These are phyloP conservation scores for Flammula alnicola DNA, from an alignment of 1,284 basidiomycete species.

Conservation along the genomic window DNA sequence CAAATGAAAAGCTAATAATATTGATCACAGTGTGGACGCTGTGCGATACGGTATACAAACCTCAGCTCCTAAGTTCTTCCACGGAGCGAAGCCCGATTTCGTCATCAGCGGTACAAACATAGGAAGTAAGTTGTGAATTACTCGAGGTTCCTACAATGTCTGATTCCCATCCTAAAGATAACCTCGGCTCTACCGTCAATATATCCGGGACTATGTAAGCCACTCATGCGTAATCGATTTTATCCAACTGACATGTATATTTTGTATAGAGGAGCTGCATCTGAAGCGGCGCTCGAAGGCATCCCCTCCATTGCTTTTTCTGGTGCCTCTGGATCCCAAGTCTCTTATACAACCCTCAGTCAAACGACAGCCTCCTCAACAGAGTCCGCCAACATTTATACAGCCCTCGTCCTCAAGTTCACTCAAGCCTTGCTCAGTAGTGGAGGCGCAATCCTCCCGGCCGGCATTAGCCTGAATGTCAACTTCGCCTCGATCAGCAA, in stretches of 20 bases:
- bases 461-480: constrained; percentile 49
- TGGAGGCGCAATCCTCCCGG: constrained; percentile 43
- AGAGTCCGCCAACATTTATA: constrained; percentile 45
- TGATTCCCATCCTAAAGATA: constrained; percentile 34
- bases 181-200: constrained; percentile 39
- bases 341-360: constrained; percentile 50
- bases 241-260: background rate
- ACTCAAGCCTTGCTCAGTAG: constrained; percentile 39
- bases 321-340: constrained; percentile 42
- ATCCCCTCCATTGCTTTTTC: constrained; percentile 57
- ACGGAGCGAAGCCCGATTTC: constrained; percentile 50
- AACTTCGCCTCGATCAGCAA: constrained; percentile 50
- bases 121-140: constrained; percentile 41
- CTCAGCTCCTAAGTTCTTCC: constrained; percentile 48
- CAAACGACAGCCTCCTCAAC: constrained; percentile 38
- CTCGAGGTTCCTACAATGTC: background rate
- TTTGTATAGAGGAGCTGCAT: constrained; percentile 49
- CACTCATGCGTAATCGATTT: background rate
- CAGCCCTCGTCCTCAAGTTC: constrained; percentile 46
- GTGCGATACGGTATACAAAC: constrained; percentile 52
- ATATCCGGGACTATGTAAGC: constrained; percentile 54
- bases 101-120: constrained; percentile 58
- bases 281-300: constrained; percentile 48
- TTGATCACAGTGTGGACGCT: constrained; percentile 43
- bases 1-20: background rate